Percentiles rank a stretch among this genome's conserved stretches.
phyloP scores from a whole-genome alignment of 257 asterid species.

The Fraxinus anomala region DNA sequence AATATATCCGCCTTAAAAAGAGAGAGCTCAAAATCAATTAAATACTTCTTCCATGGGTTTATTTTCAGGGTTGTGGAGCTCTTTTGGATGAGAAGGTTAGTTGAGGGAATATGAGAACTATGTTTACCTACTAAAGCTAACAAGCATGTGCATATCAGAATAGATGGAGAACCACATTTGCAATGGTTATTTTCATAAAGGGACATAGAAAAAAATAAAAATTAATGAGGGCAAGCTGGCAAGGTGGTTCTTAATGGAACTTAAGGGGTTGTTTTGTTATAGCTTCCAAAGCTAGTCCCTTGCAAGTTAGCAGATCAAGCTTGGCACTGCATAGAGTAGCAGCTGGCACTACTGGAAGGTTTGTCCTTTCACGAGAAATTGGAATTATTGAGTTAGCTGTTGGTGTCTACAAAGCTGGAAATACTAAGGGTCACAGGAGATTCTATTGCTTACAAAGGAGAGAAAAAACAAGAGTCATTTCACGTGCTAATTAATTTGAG shows the following conservation, averaged over 20 bases:
- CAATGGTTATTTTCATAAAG: neutral
- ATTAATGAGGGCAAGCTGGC: neutral
- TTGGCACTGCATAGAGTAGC: neutral
- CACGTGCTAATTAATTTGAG: neutral
- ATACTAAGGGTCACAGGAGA: neutral
- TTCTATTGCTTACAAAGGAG: neutral
- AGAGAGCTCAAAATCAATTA: neutral
- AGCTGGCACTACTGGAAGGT: neutral
- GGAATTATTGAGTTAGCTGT: neutral
- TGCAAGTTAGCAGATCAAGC: neutral
- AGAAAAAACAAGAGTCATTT: neutral
- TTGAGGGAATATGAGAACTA: neutral
- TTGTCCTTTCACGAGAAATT: neutral
- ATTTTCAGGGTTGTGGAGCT: neutral
- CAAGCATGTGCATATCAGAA: neutral
- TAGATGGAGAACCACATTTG: neutral
- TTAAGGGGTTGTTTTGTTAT: neutral
- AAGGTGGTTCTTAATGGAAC: neutral
- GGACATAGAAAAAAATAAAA: neutral
- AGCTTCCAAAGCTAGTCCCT: neutral
- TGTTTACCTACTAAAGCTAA: neutral
- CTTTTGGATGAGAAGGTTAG: neutral
- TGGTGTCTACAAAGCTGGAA: neutral
- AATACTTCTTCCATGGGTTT: neutral
- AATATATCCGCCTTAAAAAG: neutral